Evolutionary conservation across 371 early-diverging fungal species (phyloP), one percentile per base, ranked within the genome.

Genomic region (Chytridium lagenaria): DNA sequence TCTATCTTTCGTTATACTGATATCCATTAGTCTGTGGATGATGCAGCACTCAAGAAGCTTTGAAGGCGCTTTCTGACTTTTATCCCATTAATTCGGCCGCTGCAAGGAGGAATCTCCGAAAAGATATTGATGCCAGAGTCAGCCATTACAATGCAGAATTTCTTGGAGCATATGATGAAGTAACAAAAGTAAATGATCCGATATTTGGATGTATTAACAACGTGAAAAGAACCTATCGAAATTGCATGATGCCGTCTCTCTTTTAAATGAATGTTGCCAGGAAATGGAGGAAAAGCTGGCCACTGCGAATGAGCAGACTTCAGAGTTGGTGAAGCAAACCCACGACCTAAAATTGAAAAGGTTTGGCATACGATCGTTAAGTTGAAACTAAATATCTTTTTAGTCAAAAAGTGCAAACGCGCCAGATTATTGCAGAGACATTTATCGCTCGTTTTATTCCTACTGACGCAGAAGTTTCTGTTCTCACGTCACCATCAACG

Each of bases 381-480:
- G 5, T 19, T 69, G 12, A 22, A 16, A 5, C 51, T 26, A 3
- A 33, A 36, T 12, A 59, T 40, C 57, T 44, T 26, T 57, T 59
- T 50, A 63, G 71, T 19, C 66, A 36, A 37, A 61, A 74, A 64
- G 50, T 70, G 23, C 31, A 34, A 12, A 57, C 71, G 59, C 72
- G 84, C 55, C 69, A 70, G 40, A 34, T 70, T 31, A 66, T 87
- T 26, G 80, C 81, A 0, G 71, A 75, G 1, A 81, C 85, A 1
- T 91, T 95, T 51, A 72, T 93, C 39, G 81, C 85, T 16, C 83
- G 90, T 22, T 94, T 94, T 73, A 89, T 90, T 2, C 81, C 92
- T 10, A 85, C 89, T 31, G 90, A 91, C 50, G 77, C 78, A 0
- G 92, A 93, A 72, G 82, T 90, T 36, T 80, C 16, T 2, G 78